These are phyloP conservation scores for Ceratopteris richardii DNA, from an alignment of 75 land plant species.

Conservation along the genomic window DNA sequence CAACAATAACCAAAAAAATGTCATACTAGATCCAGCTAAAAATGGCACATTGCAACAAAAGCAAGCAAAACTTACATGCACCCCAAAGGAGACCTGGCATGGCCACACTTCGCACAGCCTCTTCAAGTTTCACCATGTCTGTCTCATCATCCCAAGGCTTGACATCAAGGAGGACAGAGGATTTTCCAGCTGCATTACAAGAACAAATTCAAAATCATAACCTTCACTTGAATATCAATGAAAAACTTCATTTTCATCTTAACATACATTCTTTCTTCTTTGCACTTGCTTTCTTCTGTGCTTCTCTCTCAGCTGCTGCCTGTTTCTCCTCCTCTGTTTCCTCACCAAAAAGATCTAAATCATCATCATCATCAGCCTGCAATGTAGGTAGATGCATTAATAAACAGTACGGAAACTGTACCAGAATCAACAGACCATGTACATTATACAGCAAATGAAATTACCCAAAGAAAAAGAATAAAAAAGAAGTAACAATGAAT, in stretches of 20 bases:
- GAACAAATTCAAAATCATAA: background rate
- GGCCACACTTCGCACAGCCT: slow-evolving; percentile 62
- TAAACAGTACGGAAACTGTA: background rate
- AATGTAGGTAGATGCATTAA: background rate
- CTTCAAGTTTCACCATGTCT: slow-evolving; percentile 91
- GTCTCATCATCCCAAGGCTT: slow-evolving; percentile 99
- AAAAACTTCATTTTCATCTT: background rate
- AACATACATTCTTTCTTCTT: slow-evolving; percentile 84
- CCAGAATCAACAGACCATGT: too few relatives aligned
- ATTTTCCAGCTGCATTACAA: slow-evolving; percentile 63
- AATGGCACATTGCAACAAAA: too few relatives aligned
- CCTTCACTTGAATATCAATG: background rate
- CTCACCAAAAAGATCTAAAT: slow-evolving; percentile 91
- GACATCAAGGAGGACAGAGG: slow-evolving; percentile 85
- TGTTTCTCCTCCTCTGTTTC: slow-evolving; percentile 98
- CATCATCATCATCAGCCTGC: slow-evolving; percentile 66
- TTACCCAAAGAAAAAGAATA: too few relatives aligned
- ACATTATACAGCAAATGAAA: too few relatives aligned
- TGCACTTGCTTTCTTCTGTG: slow-evolving; percentile 45
- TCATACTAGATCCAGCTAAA: too few relatives aligned
- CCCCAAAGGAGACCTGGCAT: slow-evolving; percentile 87
- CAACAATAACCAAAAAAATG: too few relatives aligned
- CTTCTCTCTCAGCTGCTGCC: slow-evolving; percentile 80
- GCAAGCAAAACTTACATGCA: slow-evolving; percentile 54
- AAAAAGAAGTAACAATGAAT: too few relatives aligned